These are phyloP conservation scores for Ceratocystis ficicola DNA, from an alignment of 2,329 filamentous ascomycete genomes.

Conservation along the genomic window DNA sequence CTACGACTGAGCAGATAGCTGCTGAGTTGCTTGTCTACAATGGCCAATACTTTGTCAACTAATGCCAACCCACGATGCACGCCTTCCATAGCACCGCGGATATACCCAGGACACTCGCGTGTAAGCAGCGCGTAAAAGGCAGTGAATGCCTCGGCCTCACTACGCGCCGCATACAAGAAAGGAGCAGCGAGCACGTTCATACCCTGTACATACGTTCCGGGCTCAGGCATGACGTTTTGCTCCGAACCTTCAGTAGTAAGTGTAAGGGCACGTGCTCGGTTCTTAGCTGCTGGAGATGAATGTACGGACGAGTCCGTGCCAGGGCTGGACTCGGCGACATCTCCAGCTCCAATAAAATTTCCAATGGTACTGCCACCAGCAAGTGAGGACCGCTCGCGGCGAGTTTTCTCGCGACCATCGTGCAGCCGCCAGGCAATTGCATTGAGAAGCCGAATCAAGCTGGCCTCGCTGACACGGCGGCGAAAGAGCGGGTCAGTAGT, in stretches of 20 bases:
- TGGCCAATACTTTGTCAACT: conserved; percentile 81
- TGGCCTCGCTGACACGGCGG: conserved; percentile 87
- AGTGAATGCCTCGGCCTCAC: conserved; percentile 87
- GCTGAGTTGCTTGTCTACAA: conserved; percentile 81
- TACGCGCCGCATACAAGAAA: conserved; percentile 86
- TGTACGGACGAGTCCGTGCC: conserved; percentile 17
- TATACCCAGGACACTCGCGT: conserved; percentile 81
- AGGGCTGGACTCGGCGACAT: neutral
- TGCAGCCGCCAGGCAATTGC: conserved; percentile 89
- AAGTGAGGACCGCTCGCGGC: conserved; percentile 28
- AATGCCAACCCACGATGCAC: conserved; percentile 85
- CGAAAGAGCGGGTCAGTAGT: conserved; percentile 97
- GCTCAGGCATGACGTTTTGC: conserved; percentile 42
- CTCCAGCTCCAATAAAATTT: conserved; percentile 29
- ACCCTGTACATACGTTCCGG: conserved; percentile 89
- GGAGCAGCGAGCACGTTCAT: conserved; percentile 98
- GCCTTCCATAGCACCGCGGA: conserved; percentile 90
- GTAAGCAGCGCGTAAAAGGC: conserved; percentile 83
- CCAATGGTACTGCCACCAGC: conserved; percentile 2
- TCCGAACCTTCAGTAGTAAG: conserved; percentile 54
- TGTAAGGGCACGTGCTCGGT: conserved; percentile 44
- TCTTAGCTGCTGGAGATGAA: conserved; percentile 31
- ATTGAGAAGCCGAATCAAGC: conserved; percentile 84
- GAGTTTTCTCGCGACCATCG: conserved; percentile 52
- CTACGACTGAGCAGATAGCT: conserved; percentile 74